These are phyloP conservation scores for Yarrowia alimentaria DNA, from an alignment of 805 yeast species.

Conservation along the genomic window DNA sequence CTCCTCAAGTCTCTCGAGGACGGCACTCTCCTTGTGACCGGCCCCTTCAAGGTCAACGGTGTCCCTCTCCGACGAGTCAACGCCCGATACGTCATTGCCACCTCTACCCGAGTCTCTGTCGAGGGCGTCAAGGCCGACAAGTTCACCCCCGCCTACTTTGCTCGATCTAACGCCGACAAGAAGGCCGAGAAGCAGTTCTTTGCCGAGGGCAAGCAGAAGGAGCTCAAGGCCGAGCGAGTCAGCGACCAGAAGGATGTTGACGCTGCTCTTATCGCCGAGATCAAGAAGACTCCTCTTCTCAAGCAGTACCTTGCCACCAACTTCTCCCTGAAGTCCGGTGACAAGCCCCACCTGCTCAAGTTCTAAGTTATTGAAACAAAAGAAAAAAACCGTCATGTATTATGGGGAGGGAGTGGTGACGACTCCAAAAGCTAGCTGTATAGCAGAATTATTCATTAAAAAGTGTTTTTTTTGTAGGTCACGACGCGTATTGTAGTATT, in stretches of 20 bases:
- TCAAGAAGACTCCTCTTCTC: constrained; percentile 95
- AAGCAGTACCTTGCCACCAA: constrained; percentile 94
- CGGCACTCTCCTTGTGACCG: constrained; percentile 94
- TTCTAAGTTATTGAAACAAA: constrained; percentile 54
- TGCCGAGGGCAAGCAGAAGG: constrained; percentile 76
- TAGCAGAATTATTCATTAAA: no score
- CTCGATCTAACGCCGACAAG: constrained; percentile 84
- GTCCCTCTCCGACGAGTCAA: constrained; percentile 99
- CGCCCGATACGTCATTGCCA: constrained; percentile 97
- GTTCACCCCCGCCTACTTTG: constrained; percentile 92
- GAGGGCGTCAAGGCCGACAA: constrained; percentile 80
- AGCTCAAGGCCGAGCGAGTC: constrained; percentile 87
- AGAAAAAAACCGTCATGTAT: no score
- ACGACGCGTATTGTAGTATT: no score
- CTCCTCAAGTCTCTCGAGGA: constrained; percentile 95
- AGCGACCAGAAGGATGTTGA: constrained; percentile 96
- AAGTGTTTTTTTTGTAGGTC: no score
- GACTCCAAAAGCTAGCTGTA: not conserved
- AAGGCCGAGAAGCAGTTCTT: constrained; percentile 92
- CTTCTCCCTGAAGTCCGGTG: constrained; percentile 97
- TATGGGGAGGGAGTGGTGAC: constrained; percentile 22
- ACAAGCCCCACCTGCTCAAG: constrained; percentile 96
- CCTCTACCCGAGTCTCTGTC: constrained; percentile 87
- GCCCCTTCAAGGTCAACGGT: constrained; percentile 99
- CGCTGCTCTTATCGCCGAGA: constrained; percentile 85